phyloP scores from a whole-genome alignment of 306 rosid species.

The Quercus dentata region DNA sequence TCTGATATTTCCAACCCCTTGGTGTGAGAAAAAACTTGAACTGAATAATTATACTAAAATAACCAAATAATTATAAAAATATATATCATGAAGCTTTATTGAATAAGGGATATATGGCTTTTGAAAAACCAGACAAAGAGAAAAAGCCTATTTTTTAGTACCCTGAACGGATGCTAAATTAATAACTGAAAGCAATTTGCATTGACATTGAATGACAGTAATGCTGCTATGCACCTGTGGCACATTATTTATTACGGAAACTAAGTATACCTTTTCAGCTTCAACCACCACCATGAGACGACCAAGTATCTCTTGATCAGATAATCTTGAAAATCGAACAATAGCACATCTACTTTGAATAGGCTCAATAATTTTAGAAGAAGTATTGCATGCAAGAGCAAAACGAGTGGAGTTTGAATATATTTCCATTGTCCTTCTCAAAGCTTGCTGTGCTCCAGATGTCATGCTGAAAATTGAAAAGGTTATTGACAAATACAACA shows the following conservation, averaged over 20 bases:
- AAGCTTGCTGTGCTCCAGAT: slow-evolving; percentile 95
- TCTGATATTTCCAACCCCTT: not conserved
- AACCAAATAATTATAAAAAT: not conserved
- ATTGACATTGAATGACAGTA: not conserved
- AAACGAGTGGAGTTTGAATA: slow-evolving; percentile 92
- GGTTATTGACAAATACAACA: not conserved
- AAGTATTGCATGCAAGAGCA: slow-evolving; percentile 93
- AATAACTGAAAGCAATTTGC: not conserved
- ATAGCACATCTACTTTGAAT: slow-evolving; percentile 98
- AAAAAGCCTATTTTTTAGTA: not conserved
- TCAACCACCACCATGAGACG: slow-evolving; percentile 87
- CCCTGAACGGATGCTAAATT: not conserved
- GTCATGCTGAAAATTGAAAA: slow-evolving; percentile 64
- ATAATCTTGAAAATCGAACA: slow-evolving; percentile 78
- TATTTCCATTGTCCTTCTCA: slow-evolving; percentile 95
- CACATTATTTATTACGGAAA: not conserved
- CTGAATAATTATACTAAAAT: not conserved
- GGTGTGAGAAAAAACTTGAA: not conserved
- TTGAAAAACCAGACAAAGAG: not conserved
- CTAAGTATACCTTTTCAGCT: slow-evolving; percentile 69
- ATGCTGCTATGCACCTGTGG: not conserved
- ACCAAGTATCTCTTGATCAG: slow-evolving; percentile 87
- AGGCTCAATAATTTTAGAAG: slow-evolving; percentile 90
- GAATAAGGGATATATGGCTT: not conserved
- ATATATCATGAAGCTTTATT: not conserved